Evolutionary conservation across 1,284 basidiomycete genomes (phyloP).

Genomic region (Moniliella sp.): DNA sequence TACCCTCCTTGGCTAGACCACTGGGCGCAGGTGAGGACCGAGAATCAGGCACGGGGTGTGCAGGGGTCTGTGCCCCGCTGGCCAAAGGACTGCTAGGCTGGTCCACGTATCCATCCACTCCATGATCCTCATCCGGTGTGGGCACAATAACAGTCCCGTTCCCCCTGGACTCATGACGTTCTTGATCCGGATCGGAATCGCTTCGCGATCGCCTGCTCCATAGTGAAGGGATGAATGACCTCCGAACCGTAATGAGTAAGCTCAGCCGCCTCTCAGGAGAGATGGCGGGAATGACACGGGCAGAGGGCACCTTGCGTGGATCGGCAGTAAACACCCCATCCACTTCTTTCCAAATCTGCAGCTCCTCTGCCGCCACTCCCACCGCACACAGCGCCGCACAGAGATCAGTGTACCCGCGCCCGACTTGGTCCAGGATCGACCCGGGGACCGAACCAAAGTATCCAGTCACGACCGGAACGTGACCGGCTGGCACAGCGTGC

Average conservation of each 20-base stretch:
- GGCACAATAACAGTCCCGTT: slow-evolving; percentile 62
- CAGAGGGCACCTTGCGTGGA: slow-evolving; percentile 76
- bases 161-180: slow-evolving; percentile 84
- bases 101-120: no score
- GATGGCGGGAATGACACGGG: slow-evolving; percentile 75
- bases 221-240: slow-evolving; percentile 94
- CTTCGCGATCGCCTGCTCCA: slow-evolving; percentile 89
- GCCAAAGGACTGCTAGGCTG: slow-evolving; percentile 15
- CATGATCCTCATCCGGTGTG: slow-evolving; percentile 28
- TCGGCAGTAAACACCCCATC: slow-evolving; percentile 99
- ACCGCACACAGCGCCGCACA: slow-evolving; percentile 75
- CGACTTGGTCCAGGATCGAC: slow-evolving; percentile 73
- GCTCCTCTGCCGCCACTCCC: slow-evolving; percentile 53
- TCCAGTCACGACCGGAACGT: slow-evolving; percentile 39
- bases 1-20: no score
- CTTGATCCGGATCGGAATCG: slow-evolving; percentile 91
- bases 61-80: slow-evolving; percentile 5
- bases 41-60: neutral
- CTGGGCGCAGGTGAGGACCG: neutral
- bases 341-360: slow-evolving; percentile 98
- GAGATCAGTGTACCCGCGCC: slow-evolving; percentile 79
- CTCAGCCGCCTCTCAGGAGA: slow-evolving; percentile 91
- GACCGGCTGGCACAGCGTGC: slow-evolving; percentile 51
- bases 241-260: slow-evolving; percentile 94
- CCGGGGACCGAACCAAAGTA: slow-evolving; percentile 93